Conservation (phyloP, 306 rosid species). For the Malus asiatica region DNA sequence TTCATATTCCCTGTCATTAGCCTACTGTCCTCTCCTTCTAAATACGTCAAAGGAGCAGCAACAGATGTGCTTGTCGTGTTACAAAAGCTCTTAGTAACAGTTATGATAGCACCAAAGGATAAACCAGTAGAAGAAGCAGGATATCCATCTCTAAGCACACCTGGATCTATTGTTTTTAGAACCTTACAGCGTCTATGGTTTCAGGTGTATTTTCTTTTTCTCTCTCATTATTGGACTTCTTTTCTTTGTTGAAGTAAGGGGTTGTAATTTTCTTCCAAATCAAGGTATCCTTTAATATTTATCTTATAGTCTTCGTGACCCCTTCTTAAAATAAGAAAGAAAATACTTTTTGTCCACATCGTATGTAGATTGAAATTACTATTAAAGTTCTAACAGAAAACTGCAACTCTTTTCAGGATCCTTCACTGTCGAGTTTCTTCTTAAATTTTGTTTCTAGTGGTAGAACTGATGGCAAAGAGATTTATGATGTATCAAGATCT, state of each 20-base stretch:
- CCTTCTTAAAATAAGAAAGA: background rate
- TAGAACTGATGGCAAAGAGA: constrained; percentile 27
- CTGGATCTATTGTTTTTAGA: constrained; percentile 56
- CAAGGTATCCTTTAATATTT: background rate
- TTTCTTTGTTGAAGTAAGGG: background rate
- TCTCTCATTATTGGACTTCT: background rate
- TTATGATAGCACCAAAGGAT: constrained; percentile 26
- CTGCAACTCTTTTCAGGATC: constrained; percentile 47
- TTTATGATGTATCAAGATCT: constrained; percentile 31
- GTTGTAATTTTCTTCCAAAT: background rate
- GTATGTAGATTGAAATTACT: background rate
- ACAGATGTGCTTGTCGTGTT: constrained; percentile 57
- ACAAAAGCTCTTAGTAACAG: constrained; percentile 51
- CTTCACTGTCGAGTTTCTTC: constrained; percentile 42
- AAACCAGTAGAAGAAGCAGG: constrained; percentile 33
- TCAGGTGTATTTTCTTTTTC: constrained; percentile 44
- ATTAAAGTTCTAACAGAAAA: background rate
- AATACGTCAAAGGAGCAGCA: constrained; percentile 61
- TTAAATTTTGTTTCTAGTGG: constrained; percentile 38
- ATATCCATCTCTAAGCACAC: constrained; percentile 47
- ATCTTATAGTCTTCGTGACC: background rate
- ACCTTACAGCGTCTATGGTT: constrained; percentile 61
- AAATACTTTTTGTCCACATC: background rate
- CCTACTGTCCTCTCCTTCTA: constrained; percentile 91
- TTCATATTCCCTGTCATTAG: constrained; percentile 69